Evolutionary conservation across 805 yeast species (phyloP), one percentile per base, ranked within the genome.

Genomic region (Clavispora santaluciae): DNA sequence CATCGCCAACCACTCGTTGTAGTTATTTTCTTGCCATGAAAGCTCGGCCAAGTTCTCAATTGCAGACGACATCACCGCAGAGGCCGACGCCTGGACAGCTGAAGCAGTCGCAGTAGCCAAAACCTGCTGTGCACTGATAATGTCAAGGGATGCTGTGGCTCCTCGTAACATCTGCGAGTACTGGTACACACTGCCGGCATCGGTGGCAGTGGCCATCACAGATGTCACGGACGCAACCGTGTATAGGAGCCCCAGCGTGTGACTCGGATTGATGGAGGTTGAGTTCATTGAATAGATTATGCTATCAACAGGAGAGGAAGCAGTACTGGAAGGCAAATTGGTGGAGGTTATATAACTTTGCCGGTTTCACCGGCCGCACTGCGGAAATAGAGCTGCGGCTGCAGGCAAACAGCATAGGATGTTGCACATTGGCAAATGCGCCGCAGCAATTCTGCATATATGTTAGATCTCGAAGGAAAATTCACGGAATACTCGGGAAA

Each of bases 51-150:
- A 35, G 11, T 35, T 22, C 16, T 15, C 36, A 11, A 33, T 22
- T 2, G 36, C 36, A 22, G 36, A 13, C 6, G 21, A 12, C 21
- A 33, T 33, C 20, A 33, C 36, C n/a, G 36, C 25, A 6, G 26
- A 11, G 11, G 36, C 36, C 18, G 36, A 33, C 1, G 36, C 36
- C 25, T 33, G 26, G 9, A 13, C 26, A 8, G 24, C 13, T 5
- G 34, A 5, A 21, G 29, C 34, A 38, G 35, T 33, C 9, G 36
- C 34, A 8, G 35, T 29, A 5, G 38, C 23, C 11, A 26, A 8
- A 22, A 23, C 33, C 25, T 36, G 24, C 31, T 36, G 34, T 12
- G 40, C 36, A 13, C 26, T 20, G 38, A 35, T 35, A 15, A 33
- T 37, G 7, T 22, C 22, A 10, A 35, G 24, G n/a, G 29, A 35